Conservation (phyloP, 148 eudicot genomes). For the Pharnaceum exiguum region DNA sequence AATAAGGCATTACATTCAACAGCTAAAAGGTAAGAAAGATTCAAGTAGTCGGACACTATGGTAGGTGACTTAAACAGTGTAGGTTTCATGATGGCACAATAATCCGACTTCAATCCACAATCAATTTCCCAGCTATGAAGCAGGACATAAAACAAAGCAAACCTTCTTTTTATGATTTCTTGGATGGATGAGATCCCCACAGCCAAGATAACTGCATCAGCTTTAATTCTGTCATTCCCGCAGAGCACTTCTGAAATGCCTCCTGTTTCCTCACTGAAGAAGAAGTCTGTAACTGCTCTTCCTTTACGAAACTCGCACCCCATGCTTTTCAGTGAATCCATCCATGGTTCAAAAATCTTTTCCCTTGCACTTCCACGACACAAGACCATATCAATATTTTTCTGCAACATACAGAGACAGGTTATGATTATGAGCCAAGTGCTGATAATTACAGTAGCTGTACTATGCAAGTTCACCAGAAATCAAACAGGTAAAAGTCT, state of each 20-base stretch:
- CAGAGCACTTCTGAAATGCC: slow-evolving; percentile 61
- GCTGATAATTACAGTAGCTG: no score
- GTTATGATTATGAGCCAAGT: background rate
- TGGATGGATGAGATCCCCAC: slow-evolving; percentile 60
- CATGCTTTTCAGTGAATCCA: slow-evolving; percentile 37
- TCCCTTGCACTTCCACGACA: slow-evolving; percentile 65
- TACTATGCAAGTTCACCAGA: no score
- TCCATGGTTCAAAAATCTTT: slow-evolving; percentile 71
- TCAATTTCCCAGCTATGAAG: background rate
- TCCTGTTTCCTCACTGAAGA: slow-evolving; percentile 46
- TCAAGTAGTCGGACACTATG: no score
- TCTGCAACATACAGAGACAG: slow-evolving; percentile 28
- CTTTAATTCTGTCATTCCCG: slow-evolving; percentile 74
- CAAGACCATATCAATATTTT: slow-evolving; percentile 46
- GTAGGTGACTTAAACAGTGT: no score
- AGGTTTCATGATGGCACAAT: no score
- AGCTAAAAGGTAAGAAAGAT: no score
- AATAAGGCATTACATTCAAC: no score
- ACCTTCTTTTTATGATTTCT: slow-evolving; percentile 59
- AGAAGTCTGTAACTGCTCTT: slow-evolving; percentile 62
- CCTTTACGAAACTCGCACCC: slow-evolving; percentile 70
- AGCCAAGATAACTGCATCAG: slow-evolving; percentile 71
- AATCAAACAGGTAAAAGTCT: no score
- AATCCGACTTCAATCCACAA: no score
- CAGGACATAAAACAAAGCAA: slow-evolving; percentile 3